Evolutionary conservation across 1,139 yeast species (phyloP).

Genomic region (Suhomyces chickasaworum): DNA sequence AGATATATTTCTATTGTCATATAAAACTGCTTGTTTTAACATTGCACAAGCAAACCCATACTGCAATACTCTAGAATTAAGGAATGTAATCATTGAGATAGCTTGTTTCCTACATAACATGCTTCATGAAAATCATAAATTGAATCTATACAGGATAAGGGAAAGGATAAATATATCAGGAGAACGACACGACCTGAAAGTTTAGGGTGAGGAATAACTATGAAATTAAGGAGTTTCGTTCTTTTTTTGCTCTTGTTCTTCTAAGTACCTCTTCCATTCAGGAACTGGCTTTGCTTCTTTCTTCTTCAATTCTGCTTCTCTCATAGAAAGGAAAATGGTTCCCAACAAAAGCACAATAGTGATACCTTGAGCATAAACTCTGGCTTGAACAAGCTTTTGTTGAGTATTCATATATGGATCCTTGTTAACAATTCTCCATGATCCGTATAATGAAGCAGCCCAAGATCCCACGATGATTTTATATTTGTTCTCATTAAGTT

Average conservation of each 20-base stretch:
- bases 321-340: constrained; percentile 62
- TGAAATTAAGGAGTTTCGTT: background rate
- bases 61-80: too few relatives aligned
- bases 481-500: constrained; percentile 64
- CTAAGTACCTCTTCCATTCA: constrained; percentile 38
- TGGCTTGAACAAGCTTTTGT: constrained; percentile 88
- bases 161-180: background rate
- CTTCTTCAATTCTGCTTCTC: constrained; percentile 55
- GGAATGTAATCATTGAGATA: too few relatives aligned
- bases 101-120: too few relatives aligned
- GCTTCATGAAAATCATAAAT: constrained; percentile 2
- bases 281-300: constrained; percentile 40
- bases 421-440: constrained; percentile 74
- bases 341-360: constrained; percentile 66
- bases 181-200: background rate
- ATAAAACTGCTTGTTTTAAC: too few relatives aligned
- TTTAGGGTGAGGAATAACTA: background rate
- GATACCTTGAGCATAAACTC: constrained; percentile 91
- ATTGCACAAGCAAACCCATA: too few relatives aligned
- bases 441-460: constrained; percentile 86
- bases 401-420: constrained; percentile 77
- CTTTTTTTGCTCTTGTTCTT: constrained; percentile 28
- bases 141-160: background rate
- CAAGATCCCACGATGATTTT: constrained; percentile 76
- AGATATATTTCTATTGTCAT: too few relatives aligned